phyloP scores from a whole-genome alignment of 177 flowering plant species.

The Vitis hybrid region DNA sequence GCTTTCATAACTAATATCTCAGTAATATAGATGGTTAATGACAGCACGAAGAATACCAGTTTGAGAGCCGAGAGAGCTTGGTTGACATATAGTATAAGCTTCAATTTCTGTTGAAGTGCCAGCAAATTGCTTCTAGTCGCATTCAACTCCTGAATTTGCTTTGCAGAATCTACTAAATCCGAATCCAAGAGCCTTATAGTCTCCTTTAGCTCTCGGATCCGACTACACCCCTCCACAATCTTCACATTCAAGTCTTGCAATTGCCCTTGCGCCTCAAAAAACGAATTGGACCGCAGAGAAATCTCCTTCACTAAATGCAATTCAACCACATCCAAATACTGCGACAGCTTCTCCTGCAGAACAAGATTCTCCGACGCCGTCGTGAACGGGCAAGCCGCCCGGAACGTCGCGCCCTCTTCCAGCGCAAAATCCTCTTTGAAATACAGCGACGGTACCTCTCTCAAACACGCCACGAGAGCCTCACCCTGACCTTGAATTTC shows the following conservation, averaged over 20 bases:
- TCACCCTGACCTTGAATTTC: constrained; percentile 53
- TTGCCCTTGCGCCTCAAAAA: constrained; percentile 97
- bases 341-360: constrained; percentile 88
- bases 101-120: constrained; percentile 68
- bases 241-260: constrained; percentile 75
- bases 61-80: constrained; percentile 91
- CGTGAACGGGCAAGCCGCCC: constrained; percentile 82
- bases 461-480: constrained; percentile 80
- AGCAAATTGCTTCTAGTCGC: constrained; percentile 58
- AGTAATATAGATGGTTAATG: neutral
- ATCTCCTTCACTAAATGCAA: constrained; percentile 98
- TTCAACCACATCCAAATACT: constrained; percentile 93
- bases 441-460: constrained; percentile 90
- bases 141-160: constrained; percentile 70
- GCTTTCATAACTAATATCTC: too few species aligned
- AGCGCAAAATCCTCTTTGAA: constrained; percentile 91
- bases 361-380: constrained; percentile 50
- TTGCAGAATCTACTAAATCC: constrained; percentile 87
- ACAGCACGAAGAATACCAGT: constrained; percentile 46
- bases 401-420: constrained; percentile 86
- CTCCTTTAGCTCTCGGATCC: constrained; percentile 83
- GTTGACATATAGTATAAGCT: constrained; percentile 81
- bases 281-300: constrained; percentile 80
- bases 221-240: constrained; percentile 75
- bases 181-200: constrained; percentile 69